phyloP scores from a whole-genome alignment of 352 stramenopile genomes.

The Globisporangium nagaii region DNA sequence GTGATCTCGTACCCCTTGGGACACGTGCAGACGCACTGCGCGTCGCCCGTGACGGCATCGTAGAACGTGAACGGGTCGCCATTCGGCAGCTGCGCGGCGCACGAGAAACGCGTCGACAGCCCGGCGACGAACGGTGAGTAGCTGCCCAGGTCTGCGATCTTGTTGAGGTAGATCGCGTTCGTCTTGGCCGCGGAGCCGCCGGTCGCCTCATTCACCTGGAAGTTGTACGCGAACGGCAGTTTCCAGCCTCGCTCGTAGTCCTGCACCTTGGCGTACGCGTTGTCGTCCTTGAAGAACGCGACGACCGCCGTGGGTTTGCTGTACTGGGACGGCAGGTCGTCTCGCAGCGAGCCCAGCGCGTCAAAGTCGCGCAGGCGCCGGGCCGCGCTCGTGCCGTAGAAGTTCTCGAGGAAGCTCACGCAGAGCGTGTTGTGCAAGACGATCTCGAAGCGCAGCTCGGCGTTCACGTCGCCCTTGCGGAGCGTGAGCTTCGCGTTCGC shows the following conservation, averaged over 20 bases:
- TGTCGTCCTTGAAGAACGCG: constrained; percentile 6
- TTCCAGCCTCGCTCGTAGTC: background rate
- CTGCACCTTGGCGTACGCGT: constrained; percentile 3
- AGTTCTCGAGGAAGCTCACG: background rate
- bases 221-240: constrained; percentile 8
- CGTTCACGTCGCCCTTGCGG: background rate
- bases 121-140: background rate
- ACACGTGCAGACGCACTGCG: constrained; percentile 16
- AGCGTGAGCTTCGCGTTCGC: constrained; percentile 1
- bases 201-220: constrained; percentile 9
- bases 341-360: background rate
- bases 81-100: constrained; percentile 8
- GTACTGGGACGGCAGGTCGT: background rate
- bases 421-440: background rate
- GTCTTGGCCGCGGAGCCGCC: background rate
- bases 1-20: constrained; percentile 14
- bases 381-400: background rate
- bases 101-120: constrained; percentile 1
- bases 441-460: constrained; percentile 10
- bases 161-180: constrained; percentile 11
- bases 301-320: background rate
- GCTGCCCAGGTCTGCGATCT: background rate
- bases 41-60: background rate
- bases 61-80: constrained; percentile 10
- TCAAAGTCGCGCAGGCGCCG: background rate